phyloP scores from a whole-genome alignment of 2,329 filamentous ascomycete species.

The Aspergillus sp. region DNA sequence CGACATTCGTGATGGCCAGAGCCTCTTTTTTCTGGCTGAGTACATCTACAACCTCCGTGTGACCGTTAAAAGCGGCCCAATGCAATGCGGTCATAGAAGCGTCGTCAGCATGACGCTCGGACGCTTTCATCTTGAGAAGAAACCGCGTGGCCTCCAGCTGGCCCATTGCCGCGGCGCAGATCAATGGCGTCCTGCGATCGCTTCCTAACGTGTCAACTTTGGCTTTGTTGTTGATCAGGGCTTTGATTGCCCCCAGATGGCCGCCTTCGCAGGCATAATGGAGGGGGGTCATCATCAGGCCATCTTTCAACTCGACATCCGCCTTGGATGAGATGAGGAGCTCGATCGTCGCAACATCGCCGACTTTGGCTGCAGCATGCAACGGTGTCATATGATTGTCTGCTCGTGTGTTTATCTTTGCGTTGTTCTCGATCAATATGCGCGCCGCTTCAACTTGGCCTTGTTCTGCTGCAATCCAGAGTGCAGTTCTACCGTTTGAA shows the following conservation, averaged over 20 bases:
- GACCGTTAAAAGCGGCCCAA: conserved; percentile 39
- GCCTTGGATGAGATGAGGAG: conserved; percentile 32
- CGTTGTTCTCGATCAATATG: conserved; percentile 29
- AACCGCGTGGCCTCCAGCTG: conserved; percentile 24
- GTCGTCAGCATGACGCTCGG: conserved; percentile 25
- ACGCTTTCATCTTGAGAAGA: conserved; percentile 33
- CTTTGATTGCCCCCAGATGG: conserved; percentile 22
- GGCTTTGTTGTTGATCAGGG: conserved; percentile 32
- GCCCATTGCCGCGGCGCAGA: conserved; percentile 34
- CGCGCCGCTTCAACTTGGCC: conserved; percentile 32
- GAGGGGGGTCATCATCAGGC: conserved; percentile 33
- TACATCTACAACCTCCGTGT: conserved; percentile 33
- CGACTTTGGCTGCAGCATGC: conserved; percentile 33
- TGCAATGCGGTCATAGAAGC: conserved; percentile 37
- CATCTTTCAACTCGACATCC: conserved; percentile 37
- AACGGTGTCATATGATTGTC: conserved; percentile 32
- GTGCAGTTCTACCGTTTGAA: conserved; percentile 30
- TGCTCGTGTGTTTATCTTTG: conserved; percentile 35
- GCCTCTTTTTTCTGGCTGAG: conserved; percentile 29
- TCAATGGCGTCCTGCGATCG: conserved; percentile 34
- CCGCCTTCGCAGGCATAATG: conserved; percentile 35
- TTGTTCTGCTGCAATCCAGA: conserved; percentile 35
- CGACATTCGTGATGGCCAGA: conserved; percentile 24
- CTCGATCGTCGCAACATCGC: conserved; percentile 30
- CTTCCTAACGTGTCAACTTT: conserved; percentile 30